A percentile compares a stretch with the other conserved stretches of the same genome.
phyloP scores from a whole-genome alignment of 768 basidiomycete species.

The Tylopilus rubrobrunneus region DNA sequence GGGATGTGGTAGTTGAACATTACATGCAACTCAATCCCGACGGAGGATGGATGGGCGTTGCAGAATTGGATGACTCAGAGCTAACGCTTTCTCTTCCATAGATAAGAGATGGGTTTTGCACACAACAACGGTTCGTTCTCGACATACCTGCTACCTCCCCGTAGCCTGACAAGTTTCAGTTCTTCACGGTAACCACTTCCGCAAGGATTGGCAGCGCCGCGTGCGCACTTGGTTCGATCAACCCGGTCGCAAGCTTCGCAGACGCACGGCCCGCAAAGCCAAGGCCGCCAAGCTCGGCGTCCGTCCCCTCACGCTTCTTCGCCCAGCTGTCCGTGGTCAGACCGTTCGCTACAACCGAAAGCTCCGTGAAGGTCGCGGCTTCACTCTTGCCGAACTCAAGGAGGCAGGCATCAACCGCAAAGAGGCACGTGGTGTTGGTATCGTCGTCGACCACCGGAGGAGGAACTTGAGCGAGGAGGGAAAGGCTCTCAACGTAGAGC shows the following conservation, averaged over 20 bases:
- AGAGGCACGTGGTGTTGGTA: constrained; percentile 88
- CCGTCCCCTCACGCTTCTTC: constrained; percentile 86
- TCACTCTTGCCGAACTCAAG: constrained; percentile 92
- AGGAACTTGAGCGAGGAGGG: constrained; percentile 96
- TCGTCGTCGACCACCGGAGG: constrained; percentile 96
- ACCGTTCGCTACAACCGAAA: constrained; percentile 99
- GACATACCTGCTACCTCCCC: constrained; percentile 25
- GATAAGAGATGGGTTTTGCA: constrained; percentile 35
- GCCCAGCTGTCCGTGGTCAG: constrained; percentile 94
- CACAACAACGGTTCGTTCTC: constrained; percentile 32
- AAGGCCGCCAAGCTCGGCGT: constrained; percentile 92
- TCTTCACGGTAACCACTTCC: constrained; percentile 93
- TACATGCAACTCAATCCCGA: neutral
- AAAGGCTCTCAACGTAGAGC: constrained; percentile 90
- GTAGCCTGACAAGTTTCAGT: constrained; percentile 41
- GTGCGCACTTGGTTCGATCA: constrained; percentile 99
- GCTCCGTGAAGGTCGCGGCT: constrained; percentile 94
- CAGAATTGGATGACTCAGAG: constrained; percentile 14
- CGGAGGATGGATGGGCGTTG: constrained; percentile 21
- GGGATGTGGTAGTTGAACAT: neutral
- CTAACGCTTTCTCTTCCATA: constrained; percentile 18
- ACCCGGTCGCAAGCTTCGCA: constrained; percentile 94
- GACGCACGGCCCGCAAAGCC: constrained; percentile 85
- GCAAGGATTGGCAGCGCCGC: constrained; percentile 98
- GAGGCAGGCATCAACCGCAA: constrained; percentile 93